These are phyloP conservation scores for Podospora pseudoanserina DNA, from an alignment of 495 filamentous ascomycete species.

Conservation along the genomic window DNA sequence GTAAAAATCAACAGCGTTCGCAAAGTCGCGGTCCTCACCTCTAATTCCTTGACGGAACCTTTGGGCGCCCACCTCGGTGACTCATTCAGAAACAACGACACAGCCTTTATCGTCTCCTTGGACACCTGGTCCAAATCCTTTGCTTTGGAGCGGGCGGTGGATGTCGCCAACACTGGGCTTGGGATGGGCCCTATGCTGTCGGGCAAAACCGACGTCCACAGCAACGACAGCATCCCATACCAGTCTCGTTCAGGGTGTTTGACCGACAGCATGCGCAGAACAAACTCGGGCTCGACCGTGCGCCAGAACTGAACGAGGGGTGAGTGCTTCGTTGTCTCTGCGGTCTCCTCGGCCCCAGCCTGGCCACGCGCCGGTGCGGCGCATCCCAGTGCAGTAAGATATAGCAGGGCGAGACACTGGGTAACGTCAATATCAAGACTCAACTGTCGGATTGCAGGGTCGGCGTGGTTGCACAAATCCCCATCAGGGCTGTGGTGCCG, in stretches of 20 bases:
- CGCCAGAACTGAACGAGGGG: constrained; percentile 42
- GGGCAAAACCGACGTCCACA: constrained; percentile 42
- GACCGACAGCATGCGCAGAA: constrained; percentile 41
- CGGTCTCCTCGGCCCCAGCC: not conserved
- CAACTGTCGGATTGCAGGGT: constrained; percentile 24
- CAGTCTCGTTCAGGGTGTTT: constrained; percentile 46
- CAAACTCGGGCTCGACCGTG: constrained; percentile 45
- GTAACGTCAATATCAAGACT: constrained; percentile 34
- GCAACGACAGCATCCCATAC: constrained; percentile 36
- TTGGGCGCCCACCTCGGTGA: constrained; percentile 36
- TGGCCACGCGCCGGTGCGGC: constrained; percentile 17
- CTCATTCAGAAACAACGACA: constrained; percentile 40
- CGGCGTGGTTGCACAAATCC: constrained; percentile 25
- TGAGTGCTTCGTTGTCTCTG: constrained; percentile 16
- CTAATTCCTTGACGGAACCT: constrained; percentile 28
- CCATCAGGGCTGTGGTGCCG: constrained; percentile 28
- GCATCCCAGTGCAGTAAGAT: constrained; percentile 41
- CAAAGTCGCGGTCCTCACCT: constrained; percentile 32
- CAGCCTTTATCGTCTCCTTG: constrained; percentile 37
- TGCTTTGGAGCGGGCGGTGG: constrained; percentile 7
- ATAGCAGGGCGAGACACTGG: constrained; percentile 40
- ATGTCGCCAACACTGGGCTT: constrained; percentile 13
- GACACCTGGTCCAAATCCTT: constrained; percentile 33
- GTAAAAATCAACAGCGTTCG: constrained; percentile 39
- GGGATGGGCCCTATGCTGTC: constrained; percentile 45